Evolutionary conservation across 352 stramenopile genomes (phyloP).

Genomic region (Hyaloperonospora arabidopsidis): DNA sequence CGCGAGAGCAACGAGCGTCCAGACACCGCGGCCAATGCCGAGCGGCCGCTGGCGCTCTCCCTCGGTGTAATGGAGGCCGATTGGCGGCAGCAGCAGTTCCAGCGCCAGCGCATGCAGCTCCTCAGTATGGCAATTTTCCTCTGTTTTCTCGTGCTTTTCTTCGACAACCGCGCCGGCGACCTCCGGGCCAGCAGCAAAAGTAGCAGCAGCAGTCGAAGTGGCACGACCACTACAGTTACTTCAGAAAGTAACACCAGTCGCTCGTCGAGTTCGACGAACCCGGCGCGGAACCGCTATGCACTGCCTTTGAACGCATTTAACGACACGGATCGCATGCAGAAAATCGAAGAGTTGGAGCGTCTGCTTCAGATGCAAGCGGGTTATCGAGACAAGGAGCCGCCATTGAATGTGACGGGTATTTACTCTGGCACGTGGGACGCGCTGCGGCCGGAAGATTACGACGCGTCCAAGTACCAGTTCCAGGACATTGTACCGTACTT

Average conservation of each 20-base stretch:
- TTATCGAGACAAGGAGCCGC: slow-evolving; percentile 34
- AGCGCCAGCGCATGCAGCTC: slow-evolving; percentile 83
- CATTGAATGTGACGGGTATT: slow-evolving; percentile 70
- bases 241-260: too few species aligned
- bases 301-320: slow-evolving; percentile 46
- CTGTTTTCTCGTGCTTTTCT: slow-evolving; percentile 83
- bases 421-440: slow-evolving; percentile 73
- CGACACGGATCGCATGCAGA: slow-evolving; percentile 46
- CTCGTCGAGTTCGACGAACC: too few species aligned
- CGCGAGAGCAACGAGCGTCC: slow-evolving; percentile 16
- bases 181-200: too few species aligned
- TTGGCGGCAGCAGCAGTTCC: slow-evolving; percentile 80
- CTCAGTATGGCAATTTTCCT: slow-evolving; percentile 84
- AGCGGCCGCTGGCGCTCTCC: slow-evolving; percentile 36
- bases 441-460: slow-evolving; percentile 46
- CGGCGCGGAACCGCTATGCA: slow-evolving; percentile 29
- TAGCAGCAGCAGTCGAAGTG: too few species aligned
- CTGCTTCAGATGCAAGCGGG: slow-evolving; percentile 39
- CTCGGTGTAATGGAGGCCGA: slow-evolving; percentile 65
- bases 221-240: too few species aligned
- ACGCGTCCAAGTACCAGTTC: slow-evolving; percentile 48
- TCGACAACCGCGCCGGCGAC: slow-evolving; percentile 63
- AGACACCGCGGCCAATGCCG: slow-evolving; percentile 4
- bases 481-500: slow-evolving; percentile 71
- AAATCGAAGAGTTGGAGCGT: slow-evolving; percentile 43